Evolutionary conservation across 176 grass and related monocot species (phyloP).

Genomic region (Hyparrhenia diplandra): DNA sequence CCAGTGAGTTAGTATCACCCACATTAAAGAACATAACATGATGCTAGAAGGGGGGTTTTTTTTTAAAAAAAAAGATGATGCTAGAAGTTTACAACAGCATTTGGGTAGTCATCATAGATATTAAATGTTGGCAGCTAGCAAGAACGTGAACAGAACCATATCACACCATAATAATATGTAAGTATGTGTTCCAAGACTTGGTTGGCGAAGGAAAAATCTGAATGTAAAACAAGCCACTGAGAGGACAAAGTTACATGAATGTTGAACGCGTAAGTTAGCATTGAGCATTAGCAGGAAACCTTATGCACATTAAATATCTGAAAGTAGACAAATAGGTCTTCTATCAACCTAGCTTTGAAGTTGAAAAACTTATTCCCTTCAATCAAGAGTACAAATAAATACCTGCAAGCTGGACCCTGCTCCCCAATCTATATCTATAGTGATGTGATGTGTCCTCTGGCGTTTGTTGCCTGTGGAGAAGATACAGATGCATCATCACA

Average conservation of each 20-base stretch:
- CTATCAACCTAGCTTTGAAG: neutral
- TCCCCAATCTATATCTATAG: conserved; percentile 34
- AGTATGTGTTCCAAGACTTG: neutral
- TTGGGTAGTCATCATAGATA: neutral
- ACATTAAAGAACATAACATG: conserved; percentile 8
- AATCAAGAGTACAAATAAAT: conserved; percentile 10
- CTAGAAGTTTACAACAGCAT: neutral
- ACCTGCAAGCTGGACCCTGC: conserved; percentile 47
- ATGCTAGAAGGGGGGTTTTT: too few species aligned
- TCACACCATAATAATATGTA: neutral
- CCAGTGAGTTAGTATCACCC: neutral
- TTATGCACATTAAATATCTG: neutral
- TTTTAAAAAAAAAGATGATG: too few species aligned
- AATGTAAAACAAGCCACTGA: neutral
- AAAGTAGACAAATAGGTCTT: neutral
- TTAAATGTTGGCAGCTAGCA: neutral
- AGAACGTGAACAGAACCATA: conserved; percentile 3
- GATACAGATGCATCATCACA: neutral
- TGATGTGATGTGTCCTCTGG: conserved; percentile 17
- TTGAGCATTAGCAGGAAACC: neutral
- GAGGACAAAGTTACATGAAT: neutral
- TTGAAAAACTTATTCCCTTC: neutral
- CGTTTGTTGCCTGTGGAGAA: conserved; percentile 33
- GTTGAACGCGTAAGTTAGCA: neutral
- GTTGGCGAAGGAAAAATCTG: neutral